These are phyloP conservation scores for Trichoderma sp. DNA, from an alignment of 2,329 filamentous ascomycete species.

Conservation along the genomic window DNA sequence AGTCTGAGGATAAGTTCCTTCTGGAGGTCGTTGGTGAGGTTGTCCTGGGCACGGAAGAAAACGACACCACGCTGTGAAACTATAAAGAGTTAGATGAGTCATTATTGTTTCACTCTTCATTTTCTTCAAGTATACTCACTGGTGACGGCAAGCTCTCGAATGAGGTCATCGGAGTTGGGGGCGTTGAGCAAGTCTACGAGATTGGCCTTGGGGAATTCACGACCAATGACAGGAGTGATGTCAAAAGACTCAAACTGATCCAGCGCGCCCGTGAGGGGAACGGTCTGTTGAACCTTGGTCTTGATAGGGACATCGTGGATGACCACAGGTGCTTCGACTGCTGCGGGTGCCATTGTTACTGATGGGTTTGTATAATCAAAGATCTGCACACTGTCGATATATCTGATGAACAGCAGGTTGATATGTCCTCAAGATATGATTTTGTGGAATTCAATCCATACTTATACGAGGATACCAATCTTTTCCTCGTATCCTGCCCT, in stretches of 20 bases:
- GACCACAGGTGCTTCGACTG: constrained; percentile 19
- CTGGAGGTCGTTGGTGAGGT: constrained; percentile 61
- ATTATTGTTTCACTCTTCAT: not conserved
- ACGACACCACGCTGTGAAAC: constrained; percentile 70
- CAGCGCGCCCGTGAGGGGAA: constrained; percentile 53
- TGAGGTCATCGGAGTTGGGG: constrained; percentile 61
- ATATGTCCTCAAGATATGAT: not conserved
- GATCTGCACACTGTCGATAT: not conserved
- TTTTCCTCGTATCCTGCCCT: not conserved
- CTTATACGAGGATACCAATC: not conserved
- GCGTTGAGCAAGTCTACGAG: constrained; percentile 62
- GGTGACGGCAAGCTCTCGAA: constrained; percentile 68
- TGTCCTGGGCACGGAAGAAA: constrained; percentile 67
- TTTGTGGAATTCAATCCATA: not conserved
- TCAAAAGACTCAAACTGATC: constrained; percentile 58
- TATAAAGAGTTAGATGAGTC: constrained; percentile 31
- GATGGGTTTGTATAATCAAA: not conserved
- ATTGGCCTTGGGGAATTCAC: constrained; percentile 60
- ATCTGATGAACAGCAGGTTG: not conserved
- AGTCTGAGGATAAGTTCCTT: constrained; percentile 65
- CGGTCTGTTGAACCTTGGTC: not conserved
- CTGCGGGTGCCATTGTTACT: constrained; percentile 22
- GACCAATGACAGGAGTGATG: constrained; percentile 62
- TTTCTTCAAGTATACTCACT: constrained; percentile 43
- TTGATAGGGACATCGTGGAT: constrained; percentile 18